Evolutionary conservation across 352 stramenopile species (phyloP), one percentile per base, ranked within the genome.

Genomic region (Aphanomyces astaci): DNA sequence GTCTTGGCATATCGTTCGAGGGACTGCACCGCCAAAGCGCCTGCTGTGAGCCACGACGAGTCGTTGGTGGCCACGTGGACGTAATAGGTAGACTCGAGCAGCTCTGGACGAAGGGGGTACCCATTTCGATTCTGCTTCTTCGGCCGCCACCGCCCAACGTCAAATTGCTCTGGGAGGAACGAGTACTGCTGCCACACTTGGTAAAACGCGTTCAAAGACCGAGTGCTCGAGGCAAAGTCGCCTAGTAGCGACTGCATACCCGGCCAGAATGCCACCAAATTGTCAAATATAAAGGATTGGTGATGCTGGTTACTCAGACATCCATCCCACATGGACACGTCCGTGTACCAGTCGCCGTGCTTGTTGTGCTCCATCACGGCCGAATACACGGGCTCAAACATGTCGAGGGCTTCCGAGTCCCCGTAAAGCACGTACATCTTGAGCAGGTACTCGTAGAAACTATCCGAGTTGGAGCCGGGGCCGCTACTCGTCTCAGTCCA

Each of bases 361-460:
- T 81, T 75, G 64, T 93, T 93, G 75, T 89, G 75, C 43, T 72
- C 68, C 27, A 89, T 39, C 32, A 95, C 84, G 4, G 79, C 72
- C 4, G 78, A 73, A 62, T 93, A 93, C 4, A 92, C 79, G 66
- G 74, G 65, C 11, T 79, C 75, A 45, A 93, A 97, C 91, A 98
- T 98, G 25, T 83, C 89, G 76, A 98, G 81, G 75, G 95, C 77
- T 76, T 96, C 82, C 56, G 86, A 78, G 56, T 99, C 94, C 54
- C 88, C 87, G 75, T 98, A 98, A 19, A 98, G 77, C 52, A 96
- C 81, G 73, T 98, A 97, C 75, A 97, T 96, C 75, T 99, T 99
- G 52, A 98, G 73, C 17, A 98, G 75, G 69, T 99, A 98, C 78
- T 99, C 97, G 77, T 98, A 99, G 71, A 99, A 99, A 45, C 88